Conservation (phyloP, 306 rosid species). For the Cotoneaster glaucophyllus region DNA sequence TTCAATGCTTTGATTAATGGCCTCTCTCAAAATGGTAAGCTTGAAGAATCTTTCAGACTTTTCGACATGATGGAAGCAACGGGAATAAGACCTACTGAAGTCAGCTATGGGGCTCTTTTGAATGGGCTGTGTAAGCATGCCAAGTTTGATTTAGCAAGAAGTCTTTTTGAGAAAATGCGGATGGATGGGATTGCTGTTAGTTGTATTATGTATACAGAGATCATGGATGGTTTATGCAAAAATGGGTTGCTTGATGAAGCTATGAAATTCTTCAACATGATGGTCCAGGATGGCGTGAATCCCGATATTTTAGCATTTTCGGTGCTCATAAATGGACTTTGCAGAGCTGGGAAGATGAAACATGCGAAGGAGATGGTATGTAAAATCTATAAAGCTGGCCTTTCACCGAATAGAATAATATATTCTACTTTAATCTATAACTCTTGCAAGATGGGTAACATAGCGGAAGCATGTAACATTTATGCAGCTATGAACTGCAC, state of each 20-base stretch:
- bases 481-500: constrained; percentile 53
- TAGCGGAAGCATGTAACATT: constrained; percentile 44
- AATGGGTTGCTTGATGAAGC: constrained; percentile 60
- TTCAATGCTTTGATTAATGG: constrained; percentile 60
- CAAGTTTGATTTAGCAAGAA: constrained; percentile 41
- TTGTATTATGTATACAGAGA: constrained; percentile 41
- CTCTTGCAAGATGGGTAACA: constrained; percentile 55
- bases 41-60: constrained; percentile 52
- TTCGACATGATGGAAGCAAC: constrained; percentile 47
- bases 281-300: constrained; percentile 33
- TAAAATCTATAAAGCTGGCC: constrained; percentile 52
- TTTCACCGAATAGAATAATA: constrained; percentile 44
- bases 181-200: constrained; percentile 29
- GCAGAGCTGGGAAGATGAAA: constrained; percentile 47
- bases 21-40: constrained; percentile 36
- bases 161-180: constrained; percentile 49
- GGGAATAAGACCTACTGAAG: constrained; percentile 55
- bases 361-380: constrained; percentile 58
- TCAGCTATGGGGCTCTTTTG: constrained; percentile 51
- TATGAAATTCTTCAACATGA: constrained; percentile 38
- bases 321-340: constrained; percentile 67
- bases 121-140: constrained; percentile 54
- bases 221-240: constrained; percentile 70
- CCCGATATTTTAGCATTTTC: constrained; percentile 66
- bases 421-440: constrained; percentile 62